phyloP scores from a whole-genome alignment of 139 green algal species.

The Penium margaritaceum region DNA sequence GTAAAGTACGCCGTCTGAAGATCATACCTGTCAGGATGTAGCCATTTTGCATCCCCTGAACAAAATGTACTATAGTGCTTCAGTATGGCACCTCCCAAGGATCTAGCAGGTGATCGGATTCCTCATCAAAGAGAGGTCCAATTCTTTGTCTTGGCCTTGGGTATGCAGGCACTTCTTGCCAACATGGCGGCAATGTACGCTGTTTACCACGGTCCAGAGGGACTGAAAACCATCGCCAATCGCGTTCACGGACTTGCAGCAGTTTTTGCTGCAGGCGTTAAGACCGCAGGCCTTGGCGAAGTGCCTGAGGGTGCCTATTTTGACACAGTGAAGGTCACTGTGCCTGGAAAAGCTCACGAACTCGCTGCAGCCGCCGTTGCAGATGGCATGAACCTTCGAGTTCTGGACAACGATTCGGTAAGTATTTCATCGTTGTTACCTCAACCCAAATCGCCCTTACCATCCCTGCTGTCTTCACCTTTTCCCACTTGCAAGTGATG shows the following conservation, averaged over 20 bases:
- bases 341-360: slow-evolving; percentile 50
- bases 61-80: too few species aligned
- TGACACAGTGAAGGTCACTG: slow-evolving; percentile 71
- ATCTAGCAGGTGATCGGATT: too few species aligned
- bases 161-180: too few species aligned
- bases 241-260: slow-evolving; percentile 76
- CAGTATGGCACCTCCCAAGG: too few species aligned
- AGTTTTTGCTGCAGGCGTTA: slow-evolving; percentile 72
- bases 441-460: background rate
- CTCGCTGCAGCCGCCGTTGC: slow-evolving; percentile 40
- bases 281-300: slow-evolving; percentile 63
- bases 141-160: too few species aligned
- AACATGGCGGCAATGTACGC: slow-evolving; percentile 96
- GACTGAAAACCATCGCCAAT: slow-evolving; percentile 80
- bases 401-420: slow-evolving; percentile 56
- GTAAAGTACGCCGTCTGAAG: too few species aligned
- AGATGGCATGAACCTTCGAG: slow-evolving; percentile 75
- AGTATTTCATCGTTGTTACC: slow-evolving; percentile 3
- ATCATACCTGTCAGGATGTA: too few species aligned
- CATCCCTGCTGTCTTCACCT: background rate
- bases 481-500: slow-evolving; percentile 11
- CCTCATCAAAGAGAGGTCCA: too few species aligned
- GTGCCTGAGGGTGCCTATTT: slow-evolving; percentile 69
- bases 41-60: too few species aligned
- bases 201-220: slow-evolving; percentile 93